These are phyloP conservation scores for Coemansia sp. DNA, from an alignment of 192 early-diverging fungal genomes.

Conservation along the genomic window DNA sequence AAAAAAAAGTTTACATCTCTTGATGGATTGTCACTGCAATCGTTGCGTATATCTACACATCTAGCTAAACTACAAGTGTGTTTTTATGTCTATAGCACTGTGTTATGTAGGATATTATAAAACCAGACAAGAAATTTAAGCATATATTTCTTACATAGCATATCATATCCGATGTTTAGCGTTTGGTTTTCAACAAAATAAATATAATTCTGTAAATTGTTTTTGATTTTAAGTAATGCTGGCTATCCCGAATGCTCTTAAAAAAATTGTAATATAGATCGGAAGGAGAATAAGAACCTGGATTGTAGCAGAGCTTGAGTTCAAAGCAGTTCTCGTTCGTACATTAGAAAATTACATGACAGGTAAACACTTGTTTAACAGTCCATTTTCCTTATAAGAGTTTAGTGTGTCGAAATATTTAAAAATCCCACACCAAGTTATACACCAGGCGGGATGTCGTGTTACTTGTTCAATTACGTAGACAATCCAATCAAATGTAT, in stretches of 20 bases:
- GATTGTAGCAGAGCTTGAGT: too few species aligned
- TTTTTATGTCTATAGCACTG: not conserved
- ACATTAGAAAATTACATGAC: too few species aligned
- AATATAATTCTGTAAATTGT: too few species aligned
- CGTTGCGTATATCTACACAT: conserved; percentile 1
- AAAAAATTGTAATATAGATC: too few species aligned
- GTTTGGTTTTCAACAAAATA: too few species aligned
- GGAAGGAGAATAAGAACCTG: too few species aligned
- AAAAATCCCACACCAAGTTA: not conserved
- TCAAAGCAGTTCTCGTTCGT: too few species aligned
- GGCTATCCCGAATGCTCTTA: too few species aligned
- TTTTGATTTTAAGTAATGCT: too few species aligned
- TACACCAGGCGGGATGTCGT: not conserved
- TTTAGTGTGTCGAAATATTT: too few species aligned
- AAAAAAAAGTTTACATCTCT: not conserved
- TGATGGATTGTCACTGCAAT: not conserved
- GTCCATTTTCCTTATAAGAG: too few species aligned
- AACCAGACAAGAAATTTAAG: not conserved
- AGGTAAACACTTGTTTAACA: too few species aligned
- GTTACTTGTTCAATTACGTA: not conserved
- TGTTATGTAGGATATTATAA: not conserved
- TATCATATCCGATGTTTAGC: not conserved
- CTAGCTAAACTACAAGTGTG: not conserved
- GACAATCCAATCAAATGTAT: not conserved
- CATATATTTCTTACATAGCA: not conserved